Evolutionary conservation across 345 rosid genomes (phyloP), one percentile per base, ranked within the genome.

Genomic region (Hypericum androsaemum): DNA sequence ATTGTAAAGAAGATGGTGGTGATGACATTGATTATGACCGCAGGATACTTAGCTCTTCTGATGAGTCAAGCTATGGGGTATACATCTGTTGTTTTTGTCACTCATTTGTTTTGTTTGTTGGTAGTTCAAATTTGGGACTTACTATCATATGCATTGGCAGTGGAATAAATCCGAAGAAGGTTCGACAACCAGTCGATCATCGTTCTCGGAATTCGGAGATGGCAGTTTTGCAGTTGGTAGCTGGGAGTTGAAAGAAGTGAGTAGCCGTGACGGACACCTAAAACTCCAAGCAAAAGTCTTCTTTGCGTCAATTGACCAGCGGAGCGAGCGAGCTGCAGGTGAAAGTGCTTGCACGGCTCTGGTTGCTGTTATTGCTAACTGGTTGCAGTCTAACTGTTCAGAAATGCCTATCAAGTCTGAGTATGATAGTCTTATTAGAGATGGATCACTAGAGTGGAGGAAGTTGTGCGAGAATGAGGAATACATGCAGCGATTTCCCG

Each of bases 311-410:
- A 81, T 79, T 10, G 94, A 84, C 63, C 88, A 81, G 56, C 66
- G 84, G 46, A 81, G 80, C 11, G 81, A 77, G 53, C 74, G 74
- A 47, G 94, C 88, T 12, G 86, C 84, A 0, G 94, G 94, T 6
- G 86, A 71, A 57, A 81, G 94, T 49, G 89, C 94, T 10, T 84
- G 94, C 45, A 79, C 94, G 0, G 82, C 79, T 2, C 74, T 84
- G 38, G 94, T 75, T 16, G 79, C 78, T 2, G 82, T 84, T 12
- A 68, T 84, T 8, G 94, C 86, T 3, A 63, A 77, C 38, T 78
- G 88, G 83, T 63, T 84, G 63, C 88, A 76, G 13, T 75, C 70
- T 53, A 79, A 77, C 66, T 70, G 50, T 15, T 65, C 58, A 3
- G 70, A 71, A 39, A 67, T 79, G 74, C 89, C 86, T 0, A 76